Evolutionary conservation across 2,329 filamentous ascomycete genomes (phyloP).

Genomic region (Blastomyces emzantsi): DNA sequence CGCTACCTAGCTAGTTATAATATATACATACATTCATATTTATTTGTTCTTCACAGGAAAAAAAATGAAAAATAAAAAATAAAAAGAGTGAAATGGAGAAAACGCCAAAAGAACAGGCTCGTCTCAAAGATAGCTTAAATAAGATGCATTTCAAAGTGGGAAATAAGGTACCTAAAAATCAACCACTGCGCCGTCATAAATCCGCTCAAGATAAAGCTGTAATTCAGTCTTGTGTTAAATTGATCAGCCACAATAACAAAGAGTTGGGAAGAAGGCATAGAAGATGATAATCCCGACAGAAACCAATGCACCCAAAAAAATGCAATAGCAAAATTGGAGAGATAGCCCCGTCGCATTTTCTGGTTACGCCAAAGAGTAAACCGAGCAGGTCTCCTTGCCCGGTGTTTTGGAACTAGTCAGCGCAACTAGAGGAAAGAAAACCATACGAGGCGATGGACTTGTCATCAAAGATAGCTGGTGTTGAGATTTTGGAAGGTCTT

Average conservation of each 20-base stretch:
- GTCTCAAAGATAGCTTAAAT: too few relatives aligned
- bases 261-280: not conserved
- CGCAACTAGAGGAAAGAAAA: not conserved
- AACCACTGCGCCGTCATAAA: not conserved
- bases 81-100: too few relatives aligned
- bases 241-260: not conserved
- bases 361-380: not conserved
- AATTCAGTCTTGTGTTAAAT: not conserved
- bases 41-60: too few relatives aligned
- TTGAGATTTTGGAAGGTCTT: too few relatives aligned
- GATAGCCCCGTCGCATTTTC: not conserved
- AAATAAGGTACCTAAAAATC: not conserved
- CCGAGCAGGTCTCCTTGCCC: not conserved
- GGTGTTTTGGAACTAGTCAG: not conserved
- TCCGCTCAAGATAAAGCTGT: not conserved
- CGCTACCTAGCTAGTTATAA: too few relatives aligned
- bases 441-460: not conserved
- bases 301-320: not conserved
- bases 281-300: too few relatives aligned
- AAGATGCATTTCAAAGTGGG: not conserved
- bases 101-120: too few relatives aligned
- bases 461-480: too few relatives aligned
- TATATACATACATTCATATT: too few relatives aligned
- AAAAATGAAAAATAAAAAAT: too few relatives aligned
- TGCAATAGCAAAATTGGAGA: not conserved